Conservation (phyloP, 2,329 filamentous ascomycete genomes). For the Paecilomyces niveus region DNA sequence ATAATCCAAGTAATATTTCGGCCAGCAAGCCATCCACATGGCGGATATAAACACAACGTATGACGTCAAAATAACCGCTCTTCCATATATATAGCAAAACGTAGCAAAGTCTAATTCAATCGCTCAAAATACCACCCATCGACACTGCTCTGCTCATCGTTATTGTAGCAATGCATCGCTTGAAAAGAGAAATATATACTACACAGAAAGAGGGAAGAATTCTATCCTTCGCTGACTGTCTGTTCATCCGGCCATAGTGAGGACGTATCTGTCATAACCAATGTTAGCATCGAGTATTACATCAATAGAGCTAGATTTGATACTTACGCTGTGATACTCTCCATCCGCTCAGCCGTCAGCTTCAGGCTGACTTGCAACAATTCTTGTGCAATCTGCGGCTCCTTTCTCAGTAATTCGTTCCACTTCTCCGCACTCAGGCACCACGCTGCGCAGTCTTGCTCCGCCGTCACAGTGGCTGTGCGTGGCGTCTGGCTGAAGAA, state of each 20-base stretch:
- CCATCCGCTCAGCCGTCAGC: slow-evolving; percentile 89
- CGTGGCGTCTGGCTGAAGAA: slow-evolving; percentile 89
- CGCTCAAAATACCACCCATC: neutral
- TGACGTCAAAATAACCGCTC: neutral
- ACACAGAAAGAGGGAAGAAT: neutral
- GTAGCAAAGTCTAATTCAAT: neutral
- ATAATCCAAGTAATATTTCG: too few species aligned
- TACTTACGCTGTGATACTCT: slow-evolving; percentile 54
- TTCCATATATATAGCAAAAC: too few species aligned
- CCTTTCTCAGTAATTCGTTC: slow-evolving; percentile 61
- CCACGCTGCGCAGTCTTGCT: slow-evolving; percentile 79
- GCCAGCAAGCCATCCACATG: too few species aligned
- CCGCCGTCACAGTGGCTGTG: slow-evolving; percentile 78
- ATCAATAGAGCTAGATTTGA: slow-evolving; percentile 2
- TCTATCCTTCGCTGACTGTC: too few species aligned
- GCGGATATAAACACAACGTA: neutral
- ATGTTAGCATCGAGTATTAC: neutral
- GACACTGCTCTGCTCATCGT: neutral
- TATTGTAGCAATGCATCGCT: neutral
- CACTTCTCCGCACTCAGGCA: slow-evolving; percentile 65
- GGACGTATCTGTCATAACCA: slow-evolving; percentile 19
- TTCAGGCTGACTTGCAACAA: slow-evolving; percentile 82
- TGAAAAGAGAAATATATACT: neutral
- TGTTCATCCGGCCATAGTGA: slow-evolving; percentile 25
- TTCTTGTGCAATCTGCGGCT: slow-evolving; percentile 75